A percentile compares a stretch with the other conserved stretches of the same genome.
These are phyloP conservation scores for Lodderomyces pseudojiufengensis DNA, from an alignment of 1,139 yeast genomes.

Conservation along the genomic window DNA sequence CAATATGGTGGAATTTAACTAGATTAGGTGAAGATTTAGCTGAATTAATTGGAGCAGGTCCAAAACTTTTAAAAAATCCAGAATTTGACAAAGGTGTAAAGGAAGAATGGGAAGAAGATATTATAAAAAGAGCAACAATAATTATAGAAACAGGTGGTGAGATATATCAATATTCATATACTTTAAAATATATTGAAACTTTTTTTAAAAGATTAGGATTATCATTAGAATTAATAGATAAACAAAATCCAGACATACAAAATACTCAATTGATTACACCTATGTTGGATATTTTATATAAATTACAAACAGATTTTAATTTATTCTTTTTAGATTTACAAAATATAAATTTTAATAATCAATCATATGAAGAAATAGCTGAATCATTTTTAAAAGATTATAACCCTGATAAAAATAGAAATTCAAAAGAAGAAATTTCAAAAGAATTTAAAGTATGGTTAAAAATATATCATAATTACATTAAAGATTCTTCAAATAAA, in stretches of 20 bases:
- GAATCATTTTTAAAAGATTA: conserved; percentile 19
- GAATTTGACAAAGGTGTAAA: conserved; percentile 33
- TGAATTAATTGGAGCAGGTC: conserved; percentile 72
- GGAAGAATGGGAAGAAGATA: conserved; percentile 47
- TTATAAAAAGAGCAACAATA: conserved; percentile 60
- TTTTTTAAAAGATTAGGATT: conserved; percentile 73
- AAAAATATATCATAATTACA: conserved; percentile 32
- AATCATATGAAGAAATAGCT: conserved; percentile 23
- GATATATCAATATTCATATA: conserved; percentile 60
- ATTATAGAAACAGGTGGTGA: conserved; percentile 64
- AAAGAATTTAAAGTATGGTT: conserved; percentile 39
- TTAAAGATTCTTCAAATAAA: conserved; percentile 25
- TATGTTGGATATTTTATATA: conserved; percentile 58
- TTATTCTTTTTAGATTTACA: conserved; percentile 69
- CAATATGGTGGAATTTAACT: conserved; percentile 92
- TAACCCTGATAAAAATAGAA: conserved; percentile 19
- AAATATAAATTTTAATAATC: conserved; percentile 22
- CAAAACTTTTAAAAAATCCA: conserved; percentile 42
- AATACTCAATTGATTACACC: conserved; percentile 56
- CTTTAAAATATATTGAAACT: conserved; percentile 54
- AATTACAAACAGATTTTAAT: conserved; percentile 73
- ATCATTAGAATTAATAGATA: conserved; percentile 32
- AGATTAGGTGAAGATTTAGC: conserved; percentile 83
- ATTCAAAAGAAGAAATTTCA: conserved; percentile 30
- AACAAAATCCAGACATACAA: conserved; percentile 28